Evolutionary conservation across 176 grass and related monocot species (phyloP).

Genomic region (Triticum turgidum): DNA sequence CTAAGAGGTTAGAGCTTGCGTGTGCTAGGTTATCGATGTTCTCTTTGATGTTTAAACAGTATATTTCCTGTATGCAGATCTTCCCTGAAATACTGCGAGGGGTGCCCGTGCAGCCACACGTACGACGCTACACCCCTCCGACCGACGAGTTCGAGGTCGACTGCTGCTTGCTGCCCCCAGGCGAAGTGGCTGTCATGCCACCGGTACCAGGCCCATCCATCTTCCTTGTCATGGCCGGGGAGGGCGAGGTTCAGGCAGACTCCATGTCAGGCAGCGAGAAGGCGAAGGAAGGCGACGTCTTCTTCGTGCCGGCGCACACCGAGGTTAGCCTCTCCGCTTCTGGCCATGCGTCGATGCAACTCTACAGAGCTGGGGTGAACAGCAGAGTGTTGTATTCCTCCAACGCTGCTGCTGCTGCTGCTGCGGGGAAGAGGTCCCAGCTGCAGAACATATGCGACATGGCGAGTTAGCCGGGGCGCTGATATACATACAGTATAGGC

Average conservation of each 20-base stretch:
- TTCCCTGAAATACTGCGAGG: constrained; percentile 75
- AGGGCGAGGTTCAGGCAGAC: constrained; percentile 43
- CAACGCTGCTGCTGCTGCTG: constrained; percentile 1
- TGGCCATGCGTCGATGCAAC: constrained; percentile 30
- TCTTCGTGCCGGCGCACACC: constrained; percentile 59
- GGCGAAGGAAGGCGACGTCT: constrained; percentile 59
- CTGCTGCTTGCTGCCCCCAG: constrained; percentile 37
- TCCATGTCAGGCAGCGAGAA: constrained; percentile 31
- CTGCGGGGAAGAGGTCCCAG: constrained; percentile 13
- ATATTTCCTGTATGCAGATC: constrained; percentile 34
- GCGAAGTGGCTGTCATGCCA: constrained; percentile 45
- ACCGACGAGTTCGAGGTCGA: constrained; percentile 92
- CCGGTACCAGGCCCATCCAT: constrained; percentile 74
- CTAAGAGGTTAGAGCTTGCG: background rate
- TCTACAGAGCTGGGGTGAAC: constrained; percentile 84
- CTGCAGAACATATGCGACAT: constrained; percentile 20
- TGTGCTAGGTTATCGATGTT: background rate
- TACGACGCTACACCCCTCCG: constrained; percentile 77
- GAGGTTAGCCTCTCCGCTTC: constrained; percentile 55
- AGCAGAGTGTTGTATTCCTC: constrained; percentile 49
- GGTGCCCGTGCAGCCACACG: constrained; percentile 35
- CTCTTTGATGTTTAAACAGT: background rate
- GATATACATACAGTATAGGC: constrained; percentile 39
- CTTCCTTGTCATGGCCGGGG: constrained; percentile 60
- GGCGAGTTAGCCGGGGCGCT: constrained; percentile 18